Evolutionary conservation across 2,329 filamentous ascomycete species (phyloP).

Genomic region (Pestalotiopsis sp.): DNA sequence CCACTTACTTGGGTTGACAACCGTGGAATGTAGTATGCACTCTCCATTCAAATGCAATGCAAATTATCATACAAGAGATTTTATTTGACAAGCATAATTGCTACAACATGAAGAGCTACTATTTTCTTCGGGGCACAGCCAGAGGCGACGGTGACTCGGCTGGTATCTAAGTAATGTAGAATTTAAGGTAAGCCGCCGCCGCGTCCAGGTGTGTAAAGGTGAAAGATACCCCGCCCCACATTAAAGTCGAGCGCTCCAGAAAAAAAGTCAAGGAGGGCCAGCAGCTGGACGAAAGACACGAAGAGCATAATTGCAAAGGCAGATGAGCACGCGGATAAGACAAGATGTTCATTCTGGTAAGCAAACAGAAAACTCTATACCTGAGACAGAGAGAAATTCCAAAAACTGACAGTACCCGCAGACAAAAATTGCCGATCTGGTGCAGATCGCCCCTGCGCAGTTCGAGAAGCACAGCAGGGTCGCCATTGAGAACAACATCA

Average conservation of each 20-base stretch:
- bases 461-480: constrained; percentile 82
- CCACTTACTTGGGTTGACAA: no score
- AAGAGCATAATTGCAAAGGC: not conserved
- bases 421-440: constrained; percentile 93
- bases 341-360: constrained; percentile 17
- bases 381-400: not conserved
- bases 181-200: not conserved
- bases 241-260: not conserved
- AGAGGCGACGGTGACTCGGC: no score
- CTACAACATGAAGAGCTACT: no score
- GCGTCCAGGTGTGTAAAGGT: not conserved
- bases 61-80: no score
- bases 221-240: not conserved
- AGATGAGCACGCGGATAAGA: not conserved
- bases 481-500: constrained; percentile 95
- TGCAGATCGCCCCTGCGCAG: constrained; percentile 88
- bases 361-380: not conserved
- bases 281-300: not conserved
- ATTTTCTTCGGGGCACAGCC: no score
- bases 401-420: constrained; percentile 36
- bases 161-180: no score
- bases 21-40: no score
- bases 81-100: no score
- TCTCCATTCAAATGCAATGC: no score
- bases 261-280: not conserved